Base-by-base conservation (phyloP, 345 rosid genomes). In the Noccaea caerulescens region DNA sequence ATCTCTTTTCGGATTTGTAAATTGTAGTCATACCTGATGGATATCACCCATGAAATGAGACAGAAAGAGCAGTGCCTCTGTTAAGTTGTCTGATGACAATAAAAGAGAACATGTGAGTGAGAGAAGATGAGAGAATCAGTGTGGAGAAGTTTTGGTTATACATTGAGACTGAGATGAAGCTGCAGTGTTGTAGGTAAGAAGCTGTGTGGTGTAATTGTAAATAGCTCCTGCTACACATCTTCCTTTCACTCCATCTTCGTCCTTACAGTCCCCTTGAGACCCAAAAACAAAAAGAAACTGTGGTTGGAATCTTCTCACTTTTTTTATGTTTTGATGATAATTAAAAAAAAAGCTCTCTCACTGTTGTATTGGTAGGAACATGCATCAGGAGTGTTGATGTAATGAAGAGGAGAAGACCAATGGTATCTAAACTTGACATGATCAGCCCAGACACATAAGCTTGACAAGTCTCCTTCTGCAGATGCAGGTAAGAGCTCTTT, bases 181-280 rank as follows among this genome's bases (percentile, higher is more conserved):
- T 46, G 63, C 80, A 62, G 76, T 61, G 18, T 51, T 77, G 73
- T 86, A 86, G 72, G 58, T 74, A 66, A 87, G 88, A 79, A 93
- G 97, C 76, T 93, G 98, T 42, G 93, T 76, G 18, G 98, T 93
- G 83, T 93, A 93, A 65, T 88, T 91, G 81, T 86, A 80, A 34
- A 93, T 85, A 8, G 98, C 96, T 58, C 97, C 98, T 5, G 96
- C 87, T 61, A 91, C 96, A 42, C 98, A 93, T 76, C 88, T 82
- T 11, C 79, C 94, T 52, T 67, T 63, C 55, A 7, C 82, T 63
- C 91, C 94, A 71, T 73, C 36, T 75, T 80, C 90, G 72, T 87
- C 97, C 72, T 86, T 82, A 82, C 97, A 93, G 68, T 93, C 98
- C 84, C 97, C 98, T 91, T 67, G 59, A 55, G 4, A 38, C 12